Evolutionary conservation across 148 eudicot species (phyloP).

Genomic region (Simmondsia chinensis): DNA sequence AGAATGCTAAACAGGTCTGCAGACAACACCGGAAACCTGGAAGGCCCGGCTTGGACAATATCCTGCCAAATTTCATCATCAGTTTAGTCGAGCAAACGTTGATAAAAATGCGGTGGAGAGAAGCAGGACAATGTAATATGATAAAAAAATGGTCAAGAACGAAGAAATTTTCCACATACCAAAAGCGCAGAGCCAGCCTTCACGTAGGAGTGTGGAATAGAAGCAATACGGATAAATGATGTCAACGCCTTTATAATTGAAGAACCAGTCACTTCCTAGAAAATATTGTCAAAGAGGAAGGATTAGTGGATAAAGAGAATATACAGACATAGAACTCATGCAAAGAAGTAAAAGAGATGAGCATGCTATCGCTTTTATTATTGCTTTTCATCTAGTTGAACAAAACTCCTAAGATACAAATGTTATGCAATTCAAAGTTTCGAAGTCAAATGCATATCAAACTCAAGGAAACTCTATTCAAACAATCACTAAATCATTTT

Average conservation of each 20-base stretch:
- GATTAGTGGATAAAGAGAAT: background rate
- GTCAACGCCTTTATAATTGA: slow-evolving; percentile 46
- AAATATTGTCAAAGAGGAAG: background rate
- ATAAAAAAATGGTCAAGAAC: background rate
- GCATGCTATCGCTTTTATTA: too few relatives aligned
- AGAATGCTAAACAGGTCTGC: slow-evolving; percentile 67
- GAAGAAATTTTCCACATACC: slow-evolving; percentile 28
- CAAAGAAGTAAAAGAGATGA: too few relatives aligned
- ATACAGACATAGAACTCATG: too few relatives aligned
- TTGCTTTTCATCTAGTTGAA: too few relatives aligned
- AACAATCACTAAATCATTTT: too few relatives aligned
- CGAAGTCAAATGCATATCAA: too few relatives aligned
- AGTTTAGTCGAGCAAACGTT: background rate
- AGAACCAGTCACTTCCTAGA: slow-evolving; percentile 65
- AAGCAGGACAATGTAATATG: background rate
- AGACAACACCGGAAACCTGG: slow-evolving; percentile 54
- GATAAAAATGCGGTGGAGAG: background rate
- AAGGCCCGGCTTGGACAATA: slow-evolving; percentile 59
- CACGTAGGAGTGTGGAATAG: slow-evolving; percentile 60
- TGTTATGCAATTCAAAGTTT: too few relatives aligned
- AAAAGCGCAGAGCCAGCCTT: slow-evolving; percentile 67
- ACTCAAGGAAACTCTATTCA: too few relatives aligned
- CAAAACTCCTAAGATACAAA: too few relatives aligned
- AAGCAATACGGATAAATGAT: slow-evolving; percentile 40
- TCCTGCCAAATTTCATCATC: slow-evolving; percentile 45